Base-by-base conservation (phyloP, 192 early-diverging fungal genomes). In the Phlyctochytrium arcticum region DNA sequence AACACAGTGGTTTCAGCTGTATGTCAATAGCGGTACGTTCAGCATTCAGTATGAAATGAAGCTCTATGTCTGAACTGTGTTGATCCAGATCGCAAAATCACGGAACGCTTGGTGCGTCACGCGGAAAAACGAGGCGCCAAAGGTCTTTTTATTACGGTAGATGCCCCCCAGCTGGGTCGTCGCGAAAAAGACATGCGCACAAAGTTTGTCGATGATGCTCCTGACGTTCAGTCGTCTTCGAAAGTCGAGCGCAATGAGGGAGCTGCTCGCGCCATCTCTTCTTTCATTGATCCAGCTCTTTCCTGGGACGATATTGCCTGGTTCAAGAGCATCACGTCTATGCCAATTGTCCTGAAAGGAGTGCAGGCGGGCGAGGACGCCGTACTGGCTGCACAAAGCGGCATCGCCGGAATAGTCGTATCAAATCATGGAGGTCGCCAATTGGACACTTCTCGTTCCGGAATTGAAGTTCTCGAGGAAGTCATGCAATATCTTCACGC, bases 361-460 rank as follows among this genome's bases (percentile, higher is more conserved):
- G 79, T 99, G 9, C 80, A 96, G 65, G 88, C 86, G 7, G 90
- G 82, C 24, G 93, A 92, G 35, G 97, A 99, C 76, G 94, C 97
- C 30, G 79, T 87, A 6, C 61, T 91, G 49, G 95, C 97, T 3
- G 89, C 88, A 32, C 48, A 86, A 44, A 57, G 82, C 56, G 95
- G 94, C 6, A 83, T 87, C 51, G 82, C 82, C 19, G 97, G 90
- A 44, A 85, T 98, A 42, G 87, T 97, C 21, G 77, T 99, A 15
- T 92, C 90, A 37, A 99, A 99, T 71, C 97, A 99, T 68, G 97
- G 96, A 49, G 97, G 97, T 19, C 80, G 97, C 5, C 97, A 99
- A 73, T 72, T 99, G 48, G 97, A 98, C 56, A 89, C 88, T 6
- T 71, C 81, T 15, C 72, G 86, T 56, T 80, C 87, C 5, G 86